Evolutionary conservation across 345 rosid species (phyloP).

Genomic region (Raphanus sativus): DNA sequence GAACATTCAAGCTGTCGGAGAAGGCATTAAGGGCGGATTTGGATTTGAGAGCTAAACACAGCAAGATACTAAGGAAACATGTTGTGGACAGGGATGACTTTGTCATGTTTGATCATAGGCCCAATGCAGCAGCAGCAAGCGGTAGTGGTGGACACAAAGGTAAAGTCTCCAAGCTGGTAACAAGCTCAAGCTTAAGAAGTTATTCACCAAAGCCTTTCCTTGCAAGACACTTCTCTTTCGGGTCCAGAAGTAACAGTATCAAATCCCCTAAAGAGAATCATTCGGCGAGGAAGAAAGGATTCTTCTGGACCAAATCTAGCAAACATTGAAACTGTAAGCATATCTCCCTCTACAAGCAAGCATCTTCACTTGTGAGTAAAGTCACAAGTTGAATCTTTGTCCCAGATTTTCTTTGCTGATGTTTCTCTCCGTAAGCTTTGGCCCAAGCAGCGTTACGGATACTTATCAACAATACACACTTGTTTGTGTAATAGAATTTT

Average conservation of each 20-base stretch:
- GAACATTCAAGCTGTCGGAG: constrained; percentile 65
- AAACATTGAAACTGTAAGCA: constrained; percentile 51
- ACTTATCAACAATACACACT: constrained; percentile 19
- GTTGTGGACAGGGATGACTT: constrained; percentile 59
- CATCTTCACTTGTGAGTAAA: background rate
- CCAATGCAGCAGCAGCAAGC: background rate
- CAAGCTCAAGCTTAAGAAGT: constrained; percentile 70
- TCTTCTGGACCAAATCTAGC: constrained; percentile 85
- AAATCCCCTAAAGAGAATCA: constrained; percentile 54
- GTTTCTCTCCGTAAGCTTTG: constrained; percentile 7
- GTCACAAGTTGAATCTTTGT: background rate
- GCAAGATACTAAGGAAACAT: constrained; percentile 62
- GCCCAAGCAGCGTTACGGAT: constrained; percentile 6
- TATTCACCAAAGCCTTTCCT: constrained; percentile 65
- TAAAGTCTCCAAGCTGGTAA: constrained; percentile 48
- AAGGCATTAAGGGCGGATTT: constrained; percentile 71
- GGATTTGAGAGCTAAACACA: constrained; percentile 58
- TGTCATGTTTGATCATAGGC: constrained; percentile 41
- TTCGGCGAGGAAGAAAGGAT: constrained; percentile 58
- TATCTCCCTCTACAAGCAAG: background rate
- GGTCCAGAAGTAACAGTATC: constrained; percentile 53
- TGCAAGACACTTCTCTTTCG: constrained; percentile 72
- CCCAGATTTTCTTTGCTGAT: constrained; percentile 14
- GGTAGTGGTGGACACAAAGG: constrained; percentile 44
- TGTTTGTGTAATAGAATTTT: background rate